Base-by-base conservation (phyloP, 257 asterid species). In the Hygrophila difformis region DNA sequence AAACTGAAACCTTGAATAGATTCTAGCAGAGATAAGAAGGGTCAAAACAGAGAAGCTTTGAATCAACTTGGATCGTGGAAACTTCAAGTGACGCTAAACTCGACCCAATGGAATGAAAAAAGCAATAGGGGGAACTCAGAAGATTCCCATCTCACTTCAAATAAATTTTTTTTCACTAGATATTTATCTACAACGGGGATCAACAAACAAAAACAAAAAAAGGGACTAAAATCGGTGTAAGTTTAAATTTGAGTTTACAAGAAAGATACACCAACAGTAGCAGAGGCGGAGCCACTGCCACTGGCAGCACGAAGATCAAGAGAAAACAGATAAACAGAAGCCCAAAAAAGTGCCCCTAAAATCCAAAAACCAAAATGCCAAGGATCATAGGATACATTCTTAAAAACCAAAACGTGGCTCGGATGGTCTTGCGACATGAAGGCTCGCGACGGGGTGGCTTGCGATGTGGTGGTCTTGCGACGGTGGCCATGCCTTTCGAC, bases 121-220 rank as follows among this genome's bases (percentile, higher is more conserved):
- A 52, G 34, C 79, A 74, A 53, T 58, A 52, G 58, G 61, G 68
- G 67, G 68, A 10, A 65, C 77, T 71, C 31, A 39, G 41, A 44
- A 64, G 70, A 55, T 60, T 59, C 71, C 77, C 66, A 68, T 37
- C 62, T 69, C 7, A 2, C 35, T 38, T 40, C 12, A 48, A 55
- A 61, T 24, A 2, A 24, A n/a, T n/a, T 24, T 2, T 24, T 2
- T 24, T 24, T 47, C 39, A 8, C 4, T 24, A 24, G 29, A 36
- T 33, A 17, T 35, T 49, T 49, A 62, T 46, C 36, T 44, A 67
- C 52, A 62, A 24, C 12, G 28, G 42, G 54, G 7, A 41, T 15
- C 15, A 0, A 35, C n/a, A n/a, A n/a, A n/a, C n/a, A n/a, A n/a
- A n/a, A n/a, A n/a, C n/a, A 18, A 43, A 26, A 28, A 33, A 42